Base-by-base conservation (phyloP, 495 filamentous ascomycete species). In the Aspergillus cristatus region DNA sequence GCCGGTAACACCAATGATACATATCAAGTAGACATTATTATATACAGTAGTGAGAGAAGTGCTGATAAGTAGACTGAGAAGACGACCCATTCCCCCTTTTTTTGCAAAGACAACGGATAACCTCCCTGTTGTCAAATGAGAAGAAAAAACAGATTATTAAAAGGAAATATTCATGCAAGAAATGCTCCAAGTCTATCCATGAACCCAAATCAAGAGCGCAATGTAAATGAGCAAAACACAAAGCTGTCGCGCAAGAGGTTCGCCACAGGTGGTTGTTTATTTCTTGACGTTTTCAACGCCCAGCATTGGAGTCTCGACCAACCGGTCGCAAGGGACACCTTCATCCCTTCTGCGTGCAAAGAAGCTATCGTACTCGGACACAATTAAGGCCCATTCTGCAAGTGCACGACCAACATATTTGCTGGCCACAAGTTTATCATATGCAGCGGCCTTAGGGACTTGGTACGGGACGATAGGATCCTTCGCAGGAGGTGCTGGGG, bases 291-390 rank as follows among this genome's bases (percentile, higher is more conserved):
- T 80, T 40, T 98, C 91, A 22, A 96, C 85, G 4, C 82, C 79
- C 34, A 98, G 71, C 20, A 72, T 79, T 15, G 91, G 91, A 17
- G 89, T 90, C 59, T 98, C 91, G 31, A 98, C 84, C 43, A 79
- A 68, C 34, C 66, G 73, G 49, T 90, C 71, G 6, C 62, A 63
- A 7, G 85, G 77, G 11, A 94, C 82, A 32, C 91, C 91, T 58
- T 98, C 91, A 28, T 78, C 79, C 43, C 79, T 82, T 40, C 91
- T 73, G 18, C 90, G 72, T 18, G 94, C 85, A 32, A 90, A 84
- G 59, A 98, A 98, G 51, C 79, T 86, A 54, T 97, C 88, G 62
- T 81, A 89, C 57, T 98, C 91, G 16, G 71, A 70, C 6, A 96
- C 79, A 25, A 96, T 75, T 14, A 85, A 60, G 11, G 77, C 67